These are phyloP conservation scores for Xylaria polymorpha DNA, from an alignment of 2,329 filamentous ascomycete species.

Conservation along the genomic window DNA sequence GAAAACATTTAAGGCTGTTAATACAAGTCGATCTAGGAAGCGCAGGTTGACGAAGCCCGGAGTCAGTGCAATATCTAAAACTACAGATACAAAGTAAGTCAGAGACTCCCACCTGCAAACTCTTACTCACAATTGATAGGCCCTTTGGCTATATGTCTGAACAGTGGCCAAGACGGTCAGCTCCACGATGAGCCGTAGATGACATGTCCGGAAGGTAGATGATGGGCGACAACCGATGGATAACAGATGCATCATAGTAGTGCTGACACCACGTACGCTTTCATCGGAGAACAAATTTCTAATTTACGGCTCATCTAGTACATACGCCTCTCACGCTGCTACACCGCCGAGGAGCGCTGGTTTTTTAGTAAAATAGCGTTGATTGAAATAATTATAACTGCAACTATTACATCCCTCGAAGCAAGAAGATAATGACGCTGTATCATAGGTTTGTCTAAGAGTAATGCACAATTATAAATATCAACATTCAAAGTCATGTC, in stretches of 20 bases:
- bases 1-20: conserved; percentile 38
- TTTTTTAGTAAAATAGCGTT: conserved; percentile 6
- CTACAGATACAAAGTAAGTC: conserved; percentile 43
- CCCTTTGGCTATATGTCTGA: conserved; percentile 50
- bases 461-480: not conserved
- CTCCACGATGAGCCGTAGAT: conserved; percentile 41
- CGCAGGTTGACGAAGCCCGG: conserved; percentile 38
- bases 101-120: not conserved
- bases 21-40: conserved; percentile 31
- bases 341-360: not conserved
- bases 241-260: not conserved
- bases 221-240: not conserved
- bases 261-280: not conserved
- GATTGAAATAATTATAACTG: not conserved
- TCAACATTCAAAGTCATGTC: not conserved
- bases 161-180: conserved; percentile 50
- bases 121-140: conserved; percentile 39
- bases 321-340: not conserved
- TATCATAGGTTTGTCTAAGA: not conserved
- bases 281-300: not conserved
- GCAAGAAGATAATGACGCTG: not conserved
- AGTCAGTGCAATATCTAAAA: conserved; percentile 22
- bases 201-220: not conserved
- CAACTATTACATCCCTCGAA: not conserved
- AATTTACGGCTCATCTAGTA: not conserved